phyloP scores from a whole-genome alignment of 768 basidiomycete species.

The Mycena rosella region DNA sequence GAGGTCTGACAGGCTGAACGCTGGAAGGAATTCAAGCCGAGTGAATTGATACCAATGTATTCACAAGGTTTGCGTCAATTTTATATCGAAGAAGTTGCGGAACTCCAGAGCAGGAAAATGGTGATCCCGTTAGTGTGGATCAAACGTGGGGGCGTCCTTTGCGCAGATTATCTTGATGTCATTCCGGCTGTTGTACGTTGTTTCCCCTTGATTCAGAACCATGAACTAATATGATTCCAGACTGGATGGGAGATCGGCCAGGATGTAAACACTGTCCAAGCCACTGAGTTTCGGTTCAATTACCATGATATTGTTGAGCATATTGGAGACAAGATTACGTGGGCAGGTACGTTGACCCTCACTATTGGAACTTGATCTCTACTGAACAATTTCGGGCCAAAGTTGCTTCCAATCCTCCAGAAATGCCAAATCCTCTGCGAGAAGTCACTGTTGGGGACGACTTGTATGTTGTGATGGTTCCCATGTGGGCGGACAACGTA shows the following conservation, averaged over 20 bases:
- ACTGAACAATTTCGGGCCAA: no score
- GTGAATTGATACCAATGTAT: constrained; percentile 32
- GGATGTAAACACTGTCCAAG: neutral
- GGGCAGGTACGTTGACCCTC: constrained; percentile 2
- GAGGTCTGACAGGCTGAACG: constrained; percentile 30
- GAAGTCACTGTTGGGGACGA: constrained; percentile 18
- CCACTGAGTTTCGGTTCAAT: neutral
- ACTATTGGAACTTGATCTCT: no score
- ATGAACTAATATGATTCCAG: neutral
- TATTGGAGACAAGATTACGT: neutral
- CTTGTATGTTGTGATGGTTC: constrained; percentile 22
- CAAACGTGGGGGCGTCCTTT: neutral
- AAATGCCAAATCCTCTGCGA: constrained; percentile 24
- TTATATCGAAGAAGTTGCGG: constrained; percentile 36
- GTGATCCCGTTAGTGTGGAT: constrained; percentile 1
- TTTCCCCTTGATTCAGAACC: neutral
- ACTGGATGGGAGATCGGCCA: constrained; percentile 6
- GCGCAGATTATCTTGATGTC: neutral
- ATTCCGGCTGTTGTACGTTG: neutral
- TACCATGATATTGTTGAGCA: constrained; percentile 7
- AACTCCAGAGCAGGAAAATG: neutral
- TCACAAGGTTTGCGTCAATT: constrained; percentile 24
- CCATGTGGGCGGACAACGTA: constrained; percentile 36
- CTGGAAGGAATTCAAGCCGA: constrained; percentile 25
- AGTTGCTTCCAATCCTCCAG: no score